A percentile compares a stretch with the other conserved stretches of the same genome.
Conservation (phyloP, 2,329 filamentous ascomycete genomes). For the Ophiostoma triangulosporum region DNA sequence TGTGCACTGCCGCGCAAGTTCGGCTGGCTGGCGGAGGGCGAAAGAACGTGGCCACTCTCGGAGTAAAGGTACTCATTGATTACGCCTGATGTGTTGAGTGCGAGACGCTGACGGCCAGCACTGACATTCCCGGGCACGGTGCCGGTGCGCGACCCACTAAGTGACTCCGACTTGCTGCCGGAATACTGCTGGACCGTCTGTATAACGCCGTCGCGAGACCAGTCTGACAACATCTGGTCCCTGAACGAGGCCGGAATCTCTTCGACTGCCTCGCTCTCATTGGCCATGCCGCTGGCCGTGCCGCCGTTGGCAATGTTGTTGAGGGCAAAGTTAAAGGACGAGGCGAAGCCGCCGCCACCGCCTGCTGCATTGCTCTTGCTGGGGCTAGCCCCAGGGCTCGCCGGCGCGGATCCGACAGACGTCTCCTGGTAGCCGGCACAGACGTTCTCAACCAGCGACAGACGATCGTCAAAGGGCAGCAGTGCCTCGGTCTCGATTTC, state of each 20-base stretch:
- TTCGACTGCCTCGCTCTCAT: constrained; percentile 25
- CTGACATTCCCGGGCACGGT: constrained; percentile 34
- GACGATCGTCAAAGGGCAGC: constrained; percentile 61
- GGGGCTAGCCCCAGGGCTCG: constrained; percentile 58
- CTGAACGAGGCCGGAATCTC: constrained; percentile 53
- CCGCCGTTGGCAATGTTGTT: neutral
- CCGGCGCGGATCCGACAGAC: constrained; percentile 41
- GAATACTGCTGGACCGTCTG: constrained; percentile 46
- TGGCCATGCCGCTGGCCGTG: neutral
- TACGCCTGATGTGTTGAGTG: constrained; percentile 27
- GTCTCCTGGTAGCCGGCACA: constrained; percentile 55
- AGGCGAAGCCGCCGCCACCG: neutral
- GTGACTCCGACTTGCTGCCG: constrained; percentile 56
- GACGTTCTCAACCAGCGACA: constrained; percentile 60
- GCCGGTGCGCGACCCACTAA: constrained; percentile 60
- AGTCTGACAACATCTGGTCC: constrained; percentile 65
- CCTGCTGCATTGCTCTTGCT: constrained; percentile 31
- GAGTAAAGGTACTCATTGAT: constrained; percentile 16
- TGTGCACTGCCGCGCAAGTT: constrained; percentile 37
- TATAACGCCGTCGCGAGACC: constrained; percentile 64
- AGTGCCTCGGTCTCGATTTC: constrained; percentile 50
- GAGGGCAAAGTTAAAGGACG: constrained; percentile 4
- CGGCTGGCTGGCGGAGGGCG: constrained; percentile 36
- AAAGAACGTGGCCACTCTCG: constrained; percentile 20
- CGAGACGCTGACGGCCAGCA: constrained; percentile 36